Evolutionary conservation across 352 stramenopile species (phyloP).

Genomic region (Halophytophthora batemanensis): DNA sequence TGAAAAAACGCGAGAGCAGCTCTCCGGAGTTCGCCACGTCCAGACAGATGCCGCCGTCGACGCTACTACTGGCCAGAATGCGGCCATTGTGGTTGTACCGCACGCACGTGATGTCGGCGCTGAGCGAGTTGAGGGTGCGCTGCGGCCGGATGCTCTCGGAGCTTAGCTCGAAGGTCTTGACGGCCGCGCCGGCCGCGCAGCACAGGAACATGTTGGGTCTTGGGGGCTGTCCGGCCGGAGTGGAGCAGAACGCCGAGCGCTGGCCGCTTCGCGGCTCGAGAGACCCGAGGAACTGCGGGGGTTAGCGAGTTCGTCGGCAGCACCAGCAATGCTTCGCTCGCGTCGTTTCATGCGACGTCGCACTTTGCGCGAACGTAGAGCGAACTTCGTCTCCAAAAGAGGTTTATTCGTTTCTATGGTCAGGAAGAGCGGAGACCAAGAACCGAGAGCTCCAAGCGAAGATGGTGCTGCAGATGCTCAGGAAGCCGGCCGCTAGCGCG

Average conservation of each 20-base stretch:
- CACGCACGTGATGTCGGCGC: slow-evolving; percentile 54
- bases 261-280: too few relatives aligned
- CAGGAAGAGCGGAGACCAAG: too few relatives aligned
- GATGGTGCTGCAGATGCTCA: slow-evolving; percentile 33
- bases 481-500: slow-evolving; percentile 18
- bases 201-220: slow-evolving; percentile 65
- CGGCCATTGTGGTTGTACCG: slow-evolving; percentile 72
- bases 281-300: too few relatives aligned
- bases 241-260: too few relatives aligned
- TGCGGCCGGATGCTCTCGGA: slow-evolving; percentile 44
- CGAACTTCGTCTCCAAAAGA: too few relatives aligned
- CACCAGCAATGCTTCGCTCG: neutral
- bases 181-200: slow-evolving; percentile 44
- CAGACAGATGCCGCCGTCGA: slow-evolving; percentile 57
- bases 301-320: too few relatives aligned
- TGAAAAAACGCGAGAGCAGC: slow-evolving; percentile 65
- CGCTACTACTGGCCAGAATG: slow-evolving; percentile 61
- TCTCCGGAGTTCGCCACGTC: slow-evolving; percentile 54
- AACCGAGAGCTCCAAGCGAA: too few relatives aligned
- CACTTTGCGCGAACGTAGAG: too few relatives aligned
- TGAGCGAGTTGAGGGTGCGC: slow-evolving; percentile 42
- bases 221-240: too few relatives aligned
- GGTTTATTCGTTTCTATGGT: slow-evolving; percentile 6
- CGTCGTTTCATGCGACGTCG: slow-evolving; percentile 35
- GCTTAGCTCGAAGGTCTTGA: slow-evolving; percentile 63